Percentiles rank a stretch among this genome's conserved stretches.
phyloP scores from a whole-genome alignment of 2,329 filamentous ascomycete species.

The Ascomycota sp. region DNA sequence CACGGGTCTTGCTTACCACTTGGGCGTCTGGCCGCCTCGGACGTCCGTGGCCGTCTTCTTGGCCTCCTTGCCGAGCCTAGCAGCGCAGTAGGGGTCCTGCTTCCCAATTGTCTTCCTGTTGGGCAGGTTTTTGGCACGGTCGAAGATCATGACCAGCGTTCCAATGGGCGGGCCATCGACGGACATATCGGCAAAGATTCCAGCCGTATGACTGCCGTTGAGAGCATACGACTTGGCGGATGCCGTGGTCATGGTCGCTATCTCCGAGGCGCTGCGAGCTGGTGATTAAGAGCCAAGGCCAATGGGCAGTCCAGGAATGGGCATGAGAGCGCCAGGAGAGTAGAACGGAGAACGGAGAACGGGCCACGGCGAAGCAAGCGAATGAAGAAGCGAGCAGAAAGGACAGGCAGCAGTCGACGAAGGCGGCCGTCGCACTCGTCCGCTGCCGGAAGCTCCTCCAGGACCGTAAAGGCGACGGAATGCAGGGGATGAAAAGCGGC shows the following conservation, averaged over 20 bases:
- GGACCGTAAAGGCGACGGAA: neutral
- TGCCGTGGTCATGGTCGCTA: neutral
- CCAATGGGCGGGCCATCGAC: slow-evolving; percentile 86
- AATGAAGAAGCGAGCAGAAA: neutral
- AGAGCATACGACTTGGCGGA: slow-evolving; percentile 29
- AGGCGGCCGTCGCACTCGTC: neutral
- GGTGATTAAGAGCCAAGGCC: neutral
- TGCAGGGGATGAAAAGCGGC: neutral
- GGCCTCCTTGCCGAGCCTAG: slow-evolving; percentile 82
- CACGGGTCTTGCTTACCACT: slow-evolving; percentile 42
- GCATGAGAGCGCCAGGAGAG: neutral
- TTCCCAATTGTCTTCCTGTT: slow-evolving; percentile 97
- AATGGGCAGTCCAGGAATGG: neutral
- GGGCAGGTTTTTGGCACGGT: slow-evolving; percentile 89
- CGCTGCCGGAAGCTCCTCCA: neutral
- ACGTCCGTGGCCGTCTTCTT: slow-evolving; percentile 93
- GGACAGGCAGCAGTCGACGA: neutral
- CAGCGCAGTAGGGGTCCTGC: slow-evolving; percentile 93
- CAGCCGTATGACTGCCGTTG: slow-evolving; percentile 59
- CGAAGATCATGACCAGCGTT: slow-evolving; percentile 77
- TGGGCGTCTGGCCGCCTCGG: slow-evolving; percentile 83
- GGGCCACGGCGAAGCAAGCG: no score
- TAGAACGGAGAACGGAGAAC: neutral
- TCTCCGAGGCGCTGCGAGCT: neutral
- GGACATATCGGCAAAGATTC: slow-evolving; percentile 86